phyloP scores from a whole-genome alignment of 108 stramenopile species.

The Seminavis robusta region DNA sequence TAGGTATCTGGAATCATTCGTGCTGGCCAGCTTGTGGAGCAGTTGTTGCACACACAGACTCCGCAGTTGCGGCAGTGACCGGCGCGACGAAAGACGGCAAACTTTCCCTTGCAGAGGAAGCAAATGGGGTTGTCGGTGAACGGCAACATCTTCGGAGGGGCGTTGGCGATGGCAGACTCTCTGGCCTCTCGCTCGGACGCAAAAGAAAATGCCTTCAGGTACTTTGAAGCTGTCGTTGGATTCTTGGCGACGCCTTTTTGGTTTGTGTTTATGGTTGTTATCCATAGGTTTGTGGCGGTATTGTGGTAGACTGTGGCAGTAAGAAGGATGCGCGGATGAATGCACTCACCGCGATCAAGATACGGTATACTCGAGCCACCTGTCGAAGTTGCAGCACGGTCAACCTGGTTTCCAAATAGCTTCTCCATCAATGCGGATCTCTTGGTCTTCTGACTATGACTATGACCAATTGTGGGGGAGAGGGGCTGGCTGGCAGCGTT shows the following conservation, averaged over 20 bases:
- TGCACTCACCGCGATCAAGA: constrained; percentile 12
- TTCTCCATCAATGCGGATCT: constrained; percentile 28
- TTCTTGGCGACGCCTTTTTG: constrained; percentile 42
- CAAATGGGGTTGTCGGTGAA: constrained; percentile 51
- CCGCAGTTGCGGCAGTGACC: constrained; percentile 80
- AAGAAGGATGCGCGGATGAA: constrained; percentile 68
- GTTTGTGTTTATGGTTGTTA: constrained; percentile 78
- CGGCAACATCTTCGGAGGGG: constrained; percentile 76
- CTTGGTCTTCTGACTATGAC: constrained; percentile 8
- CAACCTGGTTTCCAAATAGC: constrained; percentile 33
- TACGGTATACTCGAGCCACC: constrained; percentile 1
- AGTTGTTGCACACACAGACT: constrained; percentile 64
- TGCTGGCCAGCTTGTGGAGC: constrained; percentile 55
- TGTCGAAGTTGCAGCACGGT: constrained; percentile 19
- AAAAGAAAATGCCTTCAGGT: constrained; percentile 76
- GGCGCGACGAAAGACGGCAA: constrained; percentile 65
- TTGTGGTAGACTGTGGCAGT: constrained; percentile 80
- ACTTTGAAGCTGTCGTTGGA: constrained; percentile 42
- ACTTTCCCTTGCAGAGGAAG: constrained; percentile 63
- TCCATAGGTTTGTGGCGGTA: constrained; percentile 79
- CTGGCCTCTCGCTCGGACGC: constrained; percentile 72
- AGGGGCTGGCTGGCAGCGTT: constrained; percentile 10
- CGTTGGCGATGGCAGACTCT: constrained; percentile 84
- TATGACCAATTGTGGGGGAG: background rate
- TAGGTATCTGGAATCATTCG: constrained; percentile 77